These are phyloP conservation scores for Epithemia pelagica DNA, from an alignment of 108 stramenopile genomes.

Conservation along the genomic window DNA sequence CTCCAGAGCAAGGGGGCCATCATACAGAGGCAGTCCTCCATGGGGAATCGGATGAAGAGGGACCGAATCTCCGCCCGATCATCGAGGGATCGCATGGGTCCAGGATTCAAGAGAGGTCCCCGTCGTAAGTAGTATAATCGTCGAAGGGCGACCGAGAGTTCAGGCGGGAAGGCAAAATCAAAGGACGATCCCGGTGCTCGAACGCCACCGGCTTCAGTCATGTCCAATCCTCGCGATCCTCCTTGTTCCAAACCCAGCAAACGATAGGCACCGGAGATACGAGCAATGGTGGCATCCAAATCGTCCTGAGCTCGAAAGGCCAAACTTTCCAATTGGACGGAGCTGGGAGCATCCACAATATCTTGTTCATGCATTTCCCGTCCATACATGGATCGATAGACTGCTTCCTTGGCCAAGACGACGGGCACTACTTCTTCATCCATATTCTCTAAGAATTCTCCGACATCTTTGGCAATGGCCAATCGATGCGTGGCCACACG, in stretches of 20 bases:
- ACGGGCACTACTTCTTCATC: conserved; percentile 47
- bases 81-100: conserved; percentile 45
- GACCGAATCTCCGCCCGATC: conserved; percentile 42
- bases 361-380: conserved; percentile 35
- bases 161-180: conserved; percentile 56
- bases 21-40: conserved; percentile 48
- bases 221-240: conserved; percentile 4
- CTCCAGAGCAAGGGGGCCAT: conserved; percentile 51
- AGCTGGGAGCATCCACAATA: conserved; percentile 20
- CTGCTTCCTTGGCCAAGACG: conserved; percentile 47
- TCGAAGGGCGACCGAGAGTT: conserved; percentile 35
- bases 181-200: conserved; percentile 27
- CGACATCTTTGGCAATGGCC: conserved; percentile 30
- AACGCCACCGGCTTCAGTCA: conserved; percentile 21
- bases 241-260: conserved; percentile 46
- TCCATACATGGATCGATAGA: conserved; percentile 42
- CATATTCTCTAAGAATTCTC: conserved; percentile 33
- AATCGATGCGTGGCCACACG: conserved; percentile 33
- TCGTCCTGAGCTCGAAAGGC: conserved; percentile 46
- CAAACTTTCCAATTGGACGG: conserved; percentile 30
- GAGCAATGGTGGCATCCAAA: conserved; percentile 53
- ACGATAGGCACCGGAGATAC: conserved; percentile 45
- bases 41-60: conserved; percentile 47
- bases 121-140: conserved; percentile 46
- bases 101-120: conserved; percentile 47